Evolutionary conservation across 2,329 filamentous ascomycete genomes (phyloP).

Genomic region (Nigrospora osmanthi): DNA sequence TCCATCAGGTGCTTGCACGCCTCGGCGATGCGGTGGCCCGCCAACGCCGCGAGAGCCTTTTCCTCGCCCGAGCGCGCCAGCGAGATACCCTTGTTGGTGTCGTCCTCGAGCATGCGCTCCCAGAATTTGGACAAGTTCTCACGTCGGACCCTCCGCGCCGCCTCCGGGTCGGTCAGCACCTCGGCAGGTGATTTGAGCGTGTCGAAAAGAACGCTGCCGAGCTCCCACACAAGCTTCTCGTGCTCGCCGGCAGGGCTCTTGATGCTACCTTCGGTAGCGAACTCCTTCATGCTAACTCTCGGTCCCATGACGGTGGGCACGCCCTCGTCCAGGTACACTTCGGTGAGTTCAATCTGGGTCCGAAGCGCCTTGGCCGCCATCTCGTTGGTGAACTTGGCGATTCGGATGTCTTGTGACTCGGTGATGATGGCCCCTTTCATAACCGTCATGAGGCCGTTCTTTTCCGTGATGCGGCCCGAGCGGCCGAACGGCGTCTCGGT

Average conservation of each 20-base stretch:
- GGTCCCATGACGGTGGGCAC: slow-evolving; percentile 52
- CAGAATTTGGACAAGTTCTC: slow-evolving; percentile 62
- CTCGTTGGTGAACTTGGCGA: slow-evolving; percentile 56
- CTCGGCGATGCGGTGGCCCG: slow-evolving; percentile 70
- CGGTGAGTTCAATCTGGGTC: slow-evolving; percentile 47
- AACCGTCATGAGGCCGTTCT: slow-evolving; percentile 43
- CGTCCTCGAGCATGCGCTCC: slow-evolving; percentile 56
- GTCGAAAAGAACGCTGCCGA: slow-evolving; percentile 84
- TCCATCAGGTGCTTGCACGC: slow-evolving; percentile 75
- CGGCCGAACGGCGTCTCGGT: slow-evolving; percentile 18
- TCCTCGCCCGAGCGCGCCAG: slow-evolving; percentile 64
- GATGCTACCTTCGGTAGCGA: slow-evolving; percentile 28
- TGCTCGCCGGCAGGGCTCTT: slow-evolving; percentile 40
- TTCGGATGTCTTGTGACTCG: slow-evolving; percentile 55
- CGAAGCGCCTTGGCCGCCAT: slow-evolving; percentile 45
- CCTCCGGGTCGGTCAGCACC: slow-evolving; percentile 24
- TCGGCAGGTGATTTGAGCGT: slow-evolving; percentile 40
- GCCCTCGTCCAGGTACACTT: slow-evolving; percentile 43
- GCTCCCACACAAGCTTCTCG: slow-evolving; percentile 74
- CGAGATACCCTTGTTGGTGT: slow-evolving; percentile 44
- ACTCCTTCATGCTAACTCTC: slow-evolving; percentile 38
- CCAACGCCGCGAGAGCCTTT: slow-evolving; percentile 73
- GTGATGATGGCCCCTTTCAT: slow-evolving; percentile 52
- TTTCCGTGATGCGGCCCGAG: slow-evolving; percentile 21
- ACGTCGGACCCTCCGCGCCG: slow-evolving; percentile 37